A percentile compares a stretch with the other conserved stretches of the same genome.
phyloP scores from a whole-genome alignment of 352 stramenopile species.

The Paralagenidium karlingii region DNA sequence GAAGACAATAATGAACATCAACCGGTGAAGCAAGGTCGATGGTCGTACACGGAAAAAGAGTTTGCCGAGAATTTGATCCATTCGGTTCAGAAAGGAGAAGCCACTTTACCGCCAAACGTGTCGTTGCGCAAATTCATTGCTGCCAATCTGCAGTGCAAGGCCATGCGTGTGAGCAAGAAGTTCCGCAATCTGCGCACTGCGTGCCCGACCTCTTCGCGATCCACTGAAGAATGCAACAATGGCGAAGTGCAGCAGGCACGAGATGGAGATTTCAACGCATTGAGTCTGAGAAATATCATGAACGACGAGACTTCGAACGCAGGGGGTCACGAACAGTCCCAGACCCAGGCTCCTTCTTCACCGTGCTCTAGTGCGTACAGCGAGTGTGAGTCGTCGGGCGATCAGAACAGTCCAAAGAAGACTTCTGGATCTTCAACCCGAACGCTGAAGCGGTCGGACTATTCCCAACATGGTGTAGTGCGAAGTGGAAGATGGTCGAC shows the following conservation, averaged over 20 bases:
- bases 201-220: conserved; percentile 11
- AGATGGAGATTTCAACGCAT: conserved; percentile 33
- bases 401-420: conserved; percentile 19
- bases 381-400: too few species aligned
- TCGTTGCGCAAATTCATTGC: conserved; percentile 45
- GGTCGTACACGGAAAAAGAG: conserved; percentile 41
- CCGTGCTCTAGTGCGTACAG: conserved; percentile 7
- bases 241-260: conserved; percentile 5
- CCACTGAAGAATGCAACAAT: too few species aligned
- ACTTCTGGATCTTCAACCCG: conserved; percentile 18
- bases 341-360: conserved; percentile 4
- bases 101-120: conserved; percentile 26
- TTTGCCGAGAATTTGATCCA: conserved; percentile 40
- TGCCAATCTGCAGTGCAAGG: conserved; percentile 42
- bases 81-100: conserved; percentile 26
- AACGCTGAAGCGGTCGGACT: conserved; percentile 64
- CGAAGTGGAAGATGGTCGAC: conserved; percentile 55
- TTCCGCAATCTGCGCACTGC: conserved; percentile 25
- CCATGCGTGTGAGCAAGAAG: conserved; percentile 59
- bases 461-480: conserved; percentile 60
- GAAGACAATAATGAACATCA: conserved; percentile 4
- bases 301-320: conserved; percentile 31
- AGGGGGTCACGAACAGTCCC: too few species aligned
- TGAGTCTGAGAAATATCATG: conserved; percentile 67
- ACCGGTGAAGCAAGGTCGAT: conserved; percentile 31